Evolutionary conservation across 164 flowering plant species (phyloP).

Genomic region (Chimonanthus salicifolius): DNA sequence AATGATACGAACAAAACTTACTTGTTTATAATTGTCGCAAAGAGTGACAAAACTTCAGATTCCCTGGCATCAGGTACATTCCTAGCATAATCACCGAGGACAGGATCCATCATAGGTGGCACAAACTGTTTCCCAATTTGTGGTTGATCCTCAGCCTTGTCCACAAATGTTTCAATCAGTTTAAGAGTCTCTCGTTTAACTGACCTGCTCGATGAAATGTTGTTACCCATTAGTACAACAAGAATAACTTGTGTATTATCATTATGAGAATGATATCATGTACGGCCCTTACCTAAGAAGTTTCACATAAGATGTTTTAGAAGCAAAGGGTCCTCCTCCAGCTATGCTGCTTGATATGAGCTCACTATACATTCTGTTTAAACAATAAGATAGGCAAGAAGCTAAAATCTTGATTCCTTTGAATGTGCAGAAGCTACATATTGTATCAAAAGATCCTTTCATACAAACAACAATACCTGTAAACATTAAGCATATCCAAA

Average conservation of each 20-base stretch:
- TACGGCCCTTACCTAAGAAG: constrained; percentile 58
- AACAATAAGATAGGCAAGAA: constrained; percentile 8
- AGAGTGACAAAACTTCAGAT: constrained; percentile 94
- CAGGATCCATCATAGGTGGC: constrained; percentile 99
- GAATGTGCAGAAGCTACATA: background rate
- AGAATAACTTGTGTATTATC: background rate
- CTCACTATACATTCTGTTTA: constrained; percentile 96
- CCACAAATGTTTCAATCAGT: constrained; percentile 93
- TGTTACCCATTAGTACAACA: background rate
- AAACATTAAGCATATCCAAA: constrained; percentile 96
- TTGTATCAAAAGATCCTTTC: background rate
- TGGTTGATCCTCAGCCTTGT: constrained; percentile 96
- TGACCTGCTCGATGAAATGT: constrained; percentile 46
- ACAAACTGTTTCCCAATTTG: constrained; percentile 97
- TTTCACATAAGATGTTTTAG: constrained; percentile 82
- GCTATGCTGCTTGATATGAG: constrained; percentile 90
- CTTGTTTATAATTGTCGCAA: constrained; percentile 97
- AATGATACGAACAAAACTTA: constrained; percentile 21
- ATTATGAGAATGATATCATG: background rate
- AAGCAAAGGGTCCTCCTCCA: constrained; percentile 86
- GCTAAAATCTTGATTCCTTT: background rate
- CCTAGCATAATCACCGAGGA: constrained; percentile 92
- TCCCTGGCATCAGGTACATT: constrained; percentile 99
- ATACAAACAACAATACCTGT: constrained; percentile 48
- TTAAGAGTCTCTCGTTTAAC: constrained; percentile 97